Evolutionary conservation across 805 yeast genomes (phyloP), one percentile per base, ranked within the genome.

Genomic region (Candida stauntonica): DNA sequence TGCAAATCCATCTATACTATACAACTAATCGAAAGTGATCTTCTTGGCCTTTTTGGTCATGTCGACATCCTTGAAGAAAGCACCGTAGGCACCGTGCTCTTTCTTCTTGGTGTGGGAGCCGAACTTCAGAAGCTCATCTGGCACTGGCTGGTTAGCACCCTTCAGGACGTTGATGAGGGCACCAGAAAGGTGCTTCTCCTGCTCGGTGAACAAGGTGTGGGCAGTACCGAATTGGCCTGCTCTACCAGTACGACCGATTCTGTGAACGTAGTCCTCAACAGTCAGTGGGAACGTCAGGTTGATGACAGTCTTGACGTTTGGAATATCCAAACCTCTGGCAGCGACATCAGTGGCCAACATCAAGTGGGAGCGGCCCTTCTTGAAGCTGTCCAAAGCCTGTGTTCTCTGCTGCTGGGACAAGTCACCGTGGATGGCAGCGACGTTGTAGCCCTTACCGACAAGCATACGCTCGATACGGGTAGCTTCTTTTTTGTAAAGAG

Each of bases 41-140:
- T 93, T 93, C 66, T 86, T 93, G 40, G 85, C 79, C 42, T 89
- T 89, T 60, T 81, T 79, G 47, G 77, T 68, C 73, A 86, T 73
- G 55, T 88, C 98, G 33, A 91, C 93, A 57, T 89, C 87, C 60
- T 91, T 93, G 72, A 69, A 93, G 70, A 93, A 93, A 1, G 98
- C 97, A 49, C 99, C 99, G 55, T 93, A 93, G n/a, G 91, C 96
- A 48, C 91, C 79, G 59, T 93, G 99, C 48, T 87, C 89, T 71
- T 93, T 93, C 82, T 89, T 91, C 67, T 93, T 93, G 9, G 98
- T 93, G 65, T 93, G 98, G 6, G 96, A 88, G 34, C 99, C 99
- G 54, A 91, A 93, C 63, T 89, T 91, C 60, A 86, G 73, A 57
- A 93, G 70, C 41, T 88, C 98, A 37, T 86, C 96, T 7, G 99